Evolutionary conservation across 495 filamentous ascomycete species (phyloP), one percentile per base, ranked within the genome.

Genomic region (Xylaria telfairii): DNA sequence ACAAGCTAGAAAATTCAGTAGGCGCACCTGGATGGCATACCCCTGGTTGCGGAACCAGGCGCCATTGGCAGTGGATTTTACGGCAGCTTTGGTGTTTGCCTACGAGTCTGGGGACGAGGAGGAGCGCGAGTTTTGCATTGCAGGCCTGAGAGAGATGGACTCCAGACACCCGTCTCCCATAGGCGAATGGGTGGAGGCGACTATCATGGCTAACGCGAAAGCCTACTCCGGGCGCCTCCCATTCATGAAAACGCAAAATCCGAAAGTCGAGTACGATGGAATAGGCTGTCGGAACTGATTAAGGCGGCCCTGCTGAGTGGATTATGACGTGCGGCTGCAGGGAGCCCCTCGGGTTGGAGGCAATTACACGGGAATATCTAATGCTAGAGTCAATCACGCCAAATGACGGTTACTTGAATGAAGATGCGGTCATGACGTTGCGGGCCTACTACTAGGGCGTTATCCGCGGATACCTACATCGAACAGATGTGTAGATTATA

Each of bases 141-240:
- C 59, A 56, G 64, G 72, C 70, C 56, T 76, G 3, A 65, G 41
- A n/a, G 72, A 76, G n/a, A 73, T 78, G 72, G 76, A 78, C 46
- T 71, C 71, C 34, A 69, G 76, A 28, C 70, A 73, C 46, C 76
- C 76, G 17, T 73, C 74, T 17, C 76, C 74, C 4, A 73, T 77
- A 47, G 76, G 74, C 10, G 64, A 67, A 32, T 78, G 76, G 76
- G 64, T 74, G 47, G 74, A 78, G 2, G 67, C 67, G 32, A 78
- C 74, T 13, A 75, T 76, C 26, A 76, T 76, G 76, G 76, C 76
- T 34, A 78, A 76, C 24, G 73, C 74, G 13, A 78, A 75, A 68
- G 76, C 71, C 6, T 78, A 76, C 34, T 73, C 76, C 1, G 74
- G 76, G 13, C 73, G 76, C 26, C 49, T 74, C 15, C 74, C 74